phyloP scores from a whole-genome alignment of 805 yeast species.

The Cyberlindnera mrakii region DNA sequence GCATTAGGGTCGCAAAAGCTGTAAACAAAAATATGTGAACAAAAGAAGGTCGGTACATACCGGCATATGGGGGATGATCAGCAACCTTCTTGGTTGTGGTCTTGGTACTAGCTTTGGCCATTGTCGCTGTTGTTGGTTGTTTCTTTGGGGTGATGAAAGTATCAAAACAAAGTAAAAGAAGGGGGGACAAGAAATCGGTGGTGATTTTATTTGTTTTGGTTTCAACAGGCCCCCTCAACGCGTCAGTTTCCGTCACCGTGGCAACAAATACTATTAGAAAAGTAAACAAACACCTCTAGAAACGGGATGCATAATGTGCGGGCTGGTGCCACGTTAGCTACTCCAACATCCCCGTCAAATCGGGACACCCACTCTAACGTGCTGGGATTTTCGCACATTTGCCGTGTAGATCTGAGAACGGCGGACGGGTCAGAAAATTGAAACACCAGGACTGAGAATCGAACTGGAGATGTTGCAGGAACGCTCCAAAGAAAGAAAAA shows the following conservation, averaged over 20 bases:
- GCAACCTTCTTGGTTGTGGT: conserved; percentile 20
- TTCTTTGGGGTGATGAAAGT: background rate
- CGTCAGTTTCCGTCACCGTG: too few relatives aligned
- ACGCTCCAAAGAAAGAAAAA: too few relatives aligned
- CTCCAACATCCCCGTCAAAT: background rate
- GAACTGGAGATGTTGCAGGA: too few relatives aligned
- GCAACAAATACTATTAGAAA: too few relatives aligned
- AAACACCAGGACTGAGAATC: too few relatives aligned
- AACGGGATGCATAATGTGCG: too few relatives aligned
- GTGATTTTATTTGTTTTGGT: background rate
- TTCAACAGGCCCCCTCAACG: too few relatives aligned
- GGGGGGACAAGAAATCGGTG: background rate
- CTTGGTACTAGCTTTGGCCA: conserved; percentile 12
- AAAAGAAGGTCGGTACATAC: conserved; percentile 9
- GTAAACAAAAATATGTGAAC: background rate
- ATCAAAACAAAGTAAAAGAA: background rate
- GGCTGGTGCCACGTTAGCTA: too few relatives aligned
- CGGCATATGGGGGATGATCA: conserved; percentile 24
- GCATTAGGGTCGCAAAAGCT: background rate
- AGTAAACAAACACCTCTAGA: too few relatives aligned
- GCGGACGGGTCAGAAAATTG: background rate
- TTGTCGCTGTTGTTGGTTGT: conserved; percentile 17
- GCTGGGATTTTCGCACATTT: background rate
- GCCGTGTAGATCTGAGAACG: background rate
- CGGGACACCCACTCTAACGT: background rate